phyloP scores from a whole-genome alignment of 305 asterid species.

The Plantago lanceolata region DNA sequence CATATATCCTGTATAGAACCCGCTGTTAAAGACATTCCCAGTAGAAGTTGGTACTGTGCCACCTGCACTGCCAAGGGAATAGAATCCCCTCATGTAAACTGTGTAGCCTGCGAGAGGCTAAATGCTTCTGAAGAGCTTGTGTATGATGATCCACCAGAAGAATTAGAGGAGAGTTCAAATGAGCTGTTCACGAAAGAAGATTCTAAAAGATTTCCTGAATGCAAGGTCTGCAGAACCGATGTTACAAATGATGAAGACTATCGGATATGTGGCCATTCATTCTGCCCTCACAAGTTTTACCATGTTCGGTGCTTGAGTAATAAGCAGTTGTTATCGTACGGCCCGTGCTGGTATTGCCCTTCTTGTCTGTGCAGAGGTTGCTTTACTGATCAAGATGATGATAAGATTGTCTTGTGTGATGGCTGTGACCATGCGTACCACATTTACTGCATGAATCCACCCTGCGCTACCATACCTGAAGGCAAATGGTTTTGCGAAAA shows the following conservation, averaged over 20 bases:
- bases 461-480: conserved; percentile 46
- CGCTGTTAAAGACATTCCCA: conserved; percentile 63
- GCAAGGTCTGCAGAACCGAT: conserved; percentile 57
- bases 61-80: conserved; percentile 59
- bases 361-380: conserved; percentile 87
- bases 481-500: conserved; percentile 81
- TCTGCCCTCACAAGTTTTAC: conserved; percentile 79
- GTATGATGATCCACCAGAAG: conserved; percentile 29
- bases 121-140: conserved; percentile 33
- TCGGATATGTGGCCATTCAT: conserved; percentile 65
- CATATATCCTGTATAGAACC: conserved; percentile 79
- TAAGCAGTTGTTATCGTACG: conserved; percentile 52
- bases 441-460: conserved; percentile 79
- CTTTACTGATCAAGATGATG: conserved; percentile 68
- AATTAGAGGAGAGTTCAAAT: conserved; percentile 56
- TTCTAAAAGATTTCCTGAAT: conserved; percentile 29
- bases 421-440: conserved; percentile 94
- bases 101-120: conserved; percentile 67
- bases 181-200: conserved; percentile 36
- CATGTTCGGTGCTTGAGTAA: conserved; percentile 70
- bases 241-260: conserved; percentile 43
- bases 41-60: conserved; percentile 72
- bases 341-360: conserved; percentile 87
- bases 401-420: conserved; percentile 80
- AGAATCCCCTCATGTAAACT: conserved; percentile 66